A percentile compares a stretch with the other conserved stretches of the same genome.
Evolutionary conservation across 2,329 filamentous ascomycete genomes (phyloP).

Genomic region (Botrytis paeoniae): DNA sequence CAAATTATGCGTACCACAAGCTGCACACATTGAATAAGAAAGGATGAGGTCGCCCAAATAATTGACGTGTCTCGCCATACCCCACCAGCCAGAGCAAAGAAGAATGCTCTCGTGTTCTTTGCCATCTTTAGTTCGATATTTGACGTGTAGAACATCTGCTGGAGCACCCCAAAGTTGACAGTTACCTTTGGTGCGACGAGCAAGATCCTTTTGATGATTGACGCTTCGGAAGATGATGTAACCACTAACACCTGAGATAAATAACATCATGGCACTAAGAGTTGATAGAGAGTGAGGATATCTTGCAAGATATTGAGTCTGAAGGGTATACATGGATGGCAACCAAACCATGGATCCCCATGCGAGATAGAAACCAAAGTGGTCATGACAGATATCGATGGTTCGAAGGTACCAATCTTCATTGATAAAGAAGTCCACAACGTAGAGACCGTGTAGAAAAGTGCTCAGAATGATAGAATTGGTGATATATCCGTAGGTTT

Average conservation of each 20-base stretch:
- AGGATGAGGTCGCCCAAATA: slow-evolving; percentile 43
- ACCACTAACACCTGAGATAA: slow-evolving; percentile 39
- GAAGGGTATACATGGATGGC: slow-evolving; percentile 47
- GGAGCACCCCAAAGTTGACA: slow-evolving; percentile 45
- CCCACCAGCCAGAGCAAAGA: slow-evolving; percentile 44
- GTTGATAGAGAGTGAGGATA: slow-evolving; percentile 41
- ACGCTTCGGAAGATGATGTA: slow-evolving; percentile 46
- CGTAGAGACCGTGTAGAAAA: slow-evolving; percentile 45
- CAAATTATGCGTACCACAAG: slow-evolving; percentile 40
- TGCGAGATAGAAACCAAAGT: slow-evolving; percentile 43
- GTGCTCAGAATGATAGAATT: slow-evolving; percentile 45
- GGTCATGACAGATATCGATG: slow-evolving; percentile 44
- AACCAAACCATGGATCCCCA: slow-evolving; percentile 48
- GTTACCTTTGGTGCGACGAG: slow-evolving; percentile 41
- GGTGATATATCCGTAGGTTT: slow-evolving; percentile 42
- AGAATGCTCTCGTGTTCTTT: slow-evolving; percentile 41
- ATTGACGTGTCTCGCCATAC: slow-evolving; percentile 42
- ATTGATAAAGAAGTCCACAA: slow-evolving; percentile 49
- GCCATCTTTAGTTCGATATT: slow-evolving; percentile 45
- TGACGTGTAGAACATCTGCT: slow-evolving; percentile 41
- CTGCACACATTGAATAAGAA: slow-evolving; percentile 44
- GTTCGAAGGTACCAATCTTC: slow-evolving; percentile 48
- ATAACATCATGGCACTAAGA: slow-evolving; percentile 32
- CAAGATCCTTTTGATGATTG: slow-evolving; percentile 46
- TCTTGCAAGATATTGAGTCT: slow-evolving; percentile 46